A percentile compares a stretch with the other conserved stretches of the same genome.
Conservation (phyloP, 345 rosid genomes). For the Rhizophora apiculata region DNA sequence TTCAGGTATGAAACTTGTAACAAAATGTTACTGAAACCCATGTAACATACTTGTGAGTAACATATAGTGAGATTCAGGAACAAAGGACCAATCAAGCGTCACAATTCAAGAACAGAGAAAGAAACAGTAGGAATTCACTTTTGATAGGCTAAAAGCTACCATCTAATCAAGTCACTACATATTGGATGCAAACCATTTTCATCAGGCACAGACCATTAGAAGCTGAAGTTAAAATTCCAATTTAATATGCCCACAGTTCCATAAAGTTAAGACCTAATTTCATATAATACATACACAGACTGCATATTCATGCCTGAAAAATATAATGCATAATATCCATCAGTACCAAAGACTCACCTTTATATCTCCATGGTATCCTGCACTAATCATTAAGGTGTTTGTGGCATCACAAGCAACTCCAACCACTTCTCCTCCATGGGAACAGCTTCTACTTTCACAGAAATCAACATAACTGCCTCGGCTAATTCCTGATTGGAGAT, state of each 20-base stretch:
- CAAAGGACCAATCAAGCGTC: too few relatives aligned
- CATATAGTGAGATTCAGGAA: background rate
- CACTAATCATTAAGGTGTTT: conserved; percentile 87
- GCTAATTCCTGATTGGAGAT: conserved; percentile 92
- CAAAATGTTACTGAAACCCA: conserved; percentile 7
- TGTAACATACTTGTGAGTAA: background rate
- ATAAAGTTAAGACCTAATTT: background rate
- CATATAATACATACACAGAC: background rate
- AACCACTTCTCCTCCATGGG: conserved; percentile 77
- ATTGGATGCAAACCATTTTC: background rate
- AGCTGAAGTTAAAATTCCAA: background rate
- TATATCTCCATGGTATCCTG: conserved; percentile 82
- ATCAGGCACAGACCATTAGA: background rate
- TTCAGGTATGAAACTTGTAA: conserved; percentile 8
- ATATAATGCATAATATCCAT: background rate
- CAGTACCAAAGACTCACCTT: conserved; percentile 45
- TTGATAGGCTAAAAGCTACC: too few relatives aligned
- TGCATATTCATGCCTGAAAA: background rate
- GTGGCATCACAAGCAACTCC: conserved; percentile 97
- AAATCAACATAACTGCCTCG: conserved; percentile 76
- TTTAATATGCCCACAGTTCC: background rate
- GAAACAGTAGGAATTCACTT: background rate
- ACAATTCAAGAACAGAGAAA: background rate
- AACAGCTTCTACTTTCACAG: conserved; percentile 46
- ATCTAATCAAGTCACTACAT: too few relatives aligned